Evolutionary conservation across 495 filamentous ascomycete species (phyloP), one percentile per base, ranked within the genome.

Genomic region (Hypoxylon intermedium): DNA sequence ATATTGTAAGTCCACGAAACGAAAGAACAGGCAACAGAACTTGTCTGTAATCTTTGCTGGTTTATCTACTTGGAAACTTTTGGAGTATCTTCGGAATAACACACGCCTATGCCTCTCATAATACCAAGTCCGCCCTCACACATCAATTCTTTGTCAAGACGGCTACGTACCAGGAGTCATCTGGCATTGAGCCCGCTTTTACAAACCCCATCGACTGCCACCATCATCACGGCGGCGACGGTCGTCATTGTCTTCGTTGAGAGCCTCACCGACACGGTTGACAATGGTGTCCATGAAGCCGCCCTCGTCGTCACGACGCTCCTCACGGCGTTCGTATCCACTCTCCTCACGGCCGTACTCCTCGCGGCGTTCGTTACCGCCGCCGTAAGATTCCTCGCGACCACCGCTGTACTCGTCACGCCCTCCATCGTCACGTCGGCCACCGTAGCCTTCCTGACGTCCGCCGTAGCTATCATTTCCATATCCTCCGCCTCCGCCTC

Each of bases 201-300:
- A 68, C 24, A 38, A 59, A 23, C 65, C 54, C 53, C 47, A 60
- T 59, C 63, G 30, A 42, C 58, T 44, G 24, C 50, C 59, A 16
- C 54, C 60, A 4, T 54, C 54, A 13, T 67, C 61, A 28, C 59
- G 50, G 11, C 67, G 65, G n/a, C 58, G 67, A 34, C 54, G 53
- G 34, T 43, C 26, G 15, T 38, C 56, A 7, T 72, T 26, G 15
- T 38, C 56, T 6, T 72, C 65, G 9, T 70, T 54, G 18, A 71
- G 30, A 36, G 60, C 67, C n/a, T 68, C 63, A 16, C 69, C 67
- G 13, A 70, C 63, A 26, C 58, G 51, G 24, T 48, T 50, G 13
- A 65, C 59, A 15, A 71, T 57, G 21, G 33, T 18, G n/a, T 58
- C 71, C 13, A 72, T 31, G 41, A 72, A 65, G 31, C 68, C 69